Conservation (phyloP, 2,329 filamentous ascomycete species). For the Hypomyces perniciosus region DNA sequence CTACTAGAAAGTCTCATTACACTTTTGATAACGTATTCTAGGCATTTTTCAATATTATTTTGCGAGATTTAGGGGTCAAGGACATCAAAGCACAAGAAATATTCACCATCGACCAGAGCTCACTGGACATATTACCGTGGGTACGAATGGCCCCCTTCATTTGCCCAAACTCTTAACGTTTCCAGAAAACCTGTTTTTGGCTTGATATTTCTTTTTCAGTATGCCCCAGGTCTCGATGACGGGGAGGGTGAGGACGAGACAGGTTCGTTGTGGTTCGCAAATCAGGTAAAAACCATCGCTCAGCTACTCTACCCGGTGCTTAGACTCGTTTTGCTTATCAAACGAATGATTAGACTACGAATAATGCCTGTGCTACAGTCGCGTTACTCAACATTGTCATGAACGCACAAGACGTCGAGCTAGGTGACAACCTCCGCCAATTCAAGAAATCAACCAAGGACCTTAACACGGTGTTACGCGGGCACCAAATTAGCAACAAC, state of each 20-base stretch:
- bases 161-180: not conserved
- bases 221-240: slow-evolving; percentile 51
- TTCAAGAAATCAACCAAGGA: slow-evolving; percentile 69
- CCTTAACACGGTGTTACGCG: slow-evolving; percentile 67
- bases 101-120: slow-evolving; percentile 62
- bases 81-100: slow-evolving; percentile 72
- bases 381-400: slow-evolving; percentile 91
- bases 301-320: not conserved
- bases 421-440: slow-evolving; percentile 62
- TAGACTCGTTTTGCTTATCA: slow-evolving; percentile 10
- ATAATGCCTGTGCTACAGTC: slow-evolving; percentile 87
- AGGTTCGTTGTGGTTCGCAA: slow-evolving; percentile 78
- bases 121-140: slow-evolving; percentile 58
- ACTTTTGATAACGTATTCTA: slow-evolving; percentile 26
- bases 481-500: slow-evolving; percentile 68
- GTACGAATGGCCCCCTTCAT: slow-evolving; percentile 16
- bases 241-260: slow-evolving; percentile 44
- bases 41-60: slow-evolving; percentile 81
- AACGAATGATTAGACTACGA: slow-evolving; percentile 52
- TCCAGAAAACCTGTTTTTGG: slow-evolving; percentile 68
- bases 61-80: slow-evolving; percentile 70
- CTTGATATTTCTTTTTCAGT: slow-evolving; percentile 84
- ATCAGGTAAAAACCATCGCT: slow-evolving; percentile 54
- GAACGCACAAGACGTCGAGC: slow-evolving; percentile 61
- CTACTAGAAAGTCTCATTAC: not conserved